Evolutionary conservation across 2,329 filamentous ascomycete genomes (phyloP), one percentile per base, ranked within the genome.

Genomic region (Thermoascus crustaceus): DNA sequence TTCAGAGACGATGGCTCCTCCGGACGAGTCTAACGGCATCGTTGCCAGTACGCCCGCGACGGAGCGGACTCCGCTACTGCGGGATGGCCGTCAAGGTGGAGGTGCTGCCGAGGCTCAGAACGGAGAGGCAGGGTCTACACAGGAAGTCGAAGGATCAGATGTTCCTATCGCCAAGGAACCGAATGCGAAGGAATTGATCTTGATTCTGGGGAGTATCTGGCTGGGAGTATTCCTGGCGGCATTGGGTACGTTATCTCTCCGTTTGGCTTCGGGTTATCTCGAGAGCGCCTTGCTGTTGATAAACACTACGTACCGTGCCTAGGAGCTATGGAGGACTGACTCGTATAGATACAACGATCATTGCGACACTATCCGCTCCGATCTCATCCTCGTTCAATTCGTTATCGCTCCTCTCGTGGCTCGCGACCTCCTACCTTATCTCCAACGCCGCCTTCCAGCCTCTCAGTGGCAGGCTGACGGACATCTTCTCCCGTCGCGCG

Each of bases 381-480:
- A 94, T 95, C 44, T 84, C 84, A 16, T 83, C 78, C 54, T 81
- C 82, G 27, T 94, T 94, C 61, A 71, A 80, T 39, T 93, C 85
- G 1, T 75, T 94, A 18, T 82, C 80, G 13, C 69, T 91, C 3
- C 71, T 94, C 29, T 88, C 85, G 1, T 94, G 87, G 87, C 77
- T 94, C 5, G 87, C 85, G 0, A 83, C 85, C 0, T 81, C 85
- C 13, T 94, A 94, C 55, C 73, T 94, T 18, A 87, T 94, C 50
- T 82, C 86, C 46, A 94, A 89, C 57, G 83, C 87, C 2, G 85
- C 85, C 0, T 85, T 78, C 49, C 87, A 94, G 57, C 87, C 87
- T 8, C 72, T 94, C 13, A 86, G 82, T 6, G 88, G 88, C 4
- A 78, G 86, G 4, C 60, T 94, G 40, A 94, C 87, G 0, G 88